Evolutionary conservation across 768 basidiomycete species (phyloP), one percentile per base, ranked within the genome.

Genomic region (Suillus cothurnatus): DNA sequence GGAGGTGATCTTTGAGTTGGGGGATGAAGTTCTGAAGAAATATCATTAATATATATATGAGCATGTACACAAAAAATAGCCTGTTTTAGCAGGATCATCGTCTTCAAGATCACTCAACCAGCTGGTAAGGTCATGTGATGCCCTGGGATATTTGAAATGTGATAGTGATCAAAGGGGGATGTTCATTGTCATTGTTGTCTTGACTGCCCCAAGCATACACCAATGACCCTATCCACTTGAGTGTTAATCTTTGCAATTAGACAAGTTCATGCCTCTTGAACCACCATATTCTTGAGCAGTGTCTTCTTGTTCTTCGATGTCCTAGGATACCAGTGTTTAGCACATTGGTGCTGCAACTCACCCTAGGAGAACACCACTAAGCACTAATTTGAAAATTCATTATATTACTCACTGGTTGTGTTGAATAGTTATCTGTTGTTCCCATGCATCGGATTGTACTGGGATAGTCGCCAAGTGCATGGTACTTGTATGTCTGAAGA

Each of bases 1-100:
- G 67, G 12, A 67, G 45, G 32, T 69, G 63, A 28, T 59, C 50
- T 32, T 68, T 65, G 2, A 69, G 63, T 8, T 39, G 61, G 1
- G 69, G 70, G 9, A 74, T n/a, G 61, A 79, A 82, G 56, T 75
- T 67, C 79, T 80, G n/a, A n/a, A n/a, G n/a, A n/a, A n/a, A n/a
- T n/a, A n/a, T n/a, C n/a, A n/a, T n/a, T n/a, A n/a, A n/a, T n/a
- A n/a, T n/a, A n/a, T n/a, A n/a, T n/a, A n/a, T n/a, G n/a, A n/a
- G n/a, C n/a, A n/a, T n/a, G n/a, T n/a, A n/a, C n/a, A n/a, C n/a
- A n/a, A n/a, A n/a, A n/a, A n/a, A n/a, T n/a, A n/a, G n/a, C n/a
- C n/a, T 68, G 34, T 5, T 73, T 68, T 12, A 73, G 71, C 7
- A 3, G 31, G 7, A 28, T 55, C n/a, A 76, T 62, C 63, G 7